Evolutionary conservation across 441 rosid genomes (phyloP).

Genomic region (Brassica balearica): DNA sequence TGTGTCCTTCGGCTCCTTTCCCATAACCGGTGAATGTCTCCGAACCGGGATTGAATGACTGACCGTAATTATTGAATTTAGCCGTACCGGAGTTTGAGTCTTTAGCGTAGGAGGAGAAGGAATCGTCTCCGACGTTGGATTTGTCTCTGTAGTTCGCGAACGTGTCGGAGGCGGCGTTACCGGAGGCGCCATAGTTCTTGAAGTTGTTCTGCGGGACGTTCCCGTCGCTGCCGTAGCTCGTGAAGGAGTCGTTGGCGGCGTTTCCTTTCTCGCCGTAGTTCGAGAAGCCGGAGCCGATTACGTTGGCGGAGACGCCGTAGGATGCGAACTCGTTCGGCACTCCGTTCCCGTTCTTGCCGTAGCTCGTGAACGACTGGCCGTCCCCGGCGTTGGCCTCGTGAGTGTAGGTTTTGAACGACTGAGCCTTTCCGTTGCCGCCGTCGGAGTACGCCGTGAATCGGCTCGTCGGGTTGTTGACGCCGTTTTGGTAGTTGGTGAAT

Average conservation of each 20-base stretch:
- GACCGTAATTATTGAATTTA: conserved; percentile 78
- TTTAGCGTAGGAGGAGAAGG: conserved; percentile 79
- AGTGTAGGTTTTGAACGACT: conserved; percentile 61
- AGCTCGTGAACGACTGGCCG: conserved; percentile 61
- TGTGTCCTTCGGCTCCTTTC: conserved; percentile 49
- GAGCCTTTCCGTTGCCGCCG: conserved; percentile 54
- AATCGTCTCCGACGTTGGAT: conserved; percentile 90
- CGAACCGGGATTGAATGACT: conserved; percentile 86
- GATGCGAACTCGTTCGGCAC: conserved; percentile 57
- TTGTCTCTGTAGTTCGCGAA: conserved; percentile 76
- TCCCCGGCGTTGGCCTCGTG: conserved; percentile 65
- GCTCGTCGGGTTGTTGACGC: conserved; percentile 70
- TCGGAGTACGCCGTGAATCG: conserved; percentile 70
- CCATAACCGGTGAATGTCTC: conserved; percentile 81
- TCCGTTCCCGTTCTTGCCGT: conserved; percentile 77
- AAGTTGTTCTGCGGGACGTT: conserved; percentile 77
- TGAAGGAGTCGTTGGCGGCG: conserved; percentile 68
- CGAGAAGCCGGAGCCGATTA: conserved; percentile 70
- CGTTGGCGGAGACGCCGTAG: conserved; percentile 70
- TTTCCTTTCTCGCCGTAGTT: conserved; percentile 73
- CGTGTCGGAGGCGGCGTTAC: conserved; percentile 56
- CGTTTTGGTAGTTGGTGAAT: conserved; percentile 61
- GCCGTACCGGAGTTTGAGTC: conserved; percentile 57
- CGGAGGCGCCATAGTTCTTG: conserved; percentile 70
- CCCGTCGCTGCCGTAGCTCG: conserved; percentile 68